These are phyloP conservation scores for Thermothelomyces thermophilus DNA, from an alignment of 2,329 filamentous ascomycete species.

Conservation along the genomic window DNA sequence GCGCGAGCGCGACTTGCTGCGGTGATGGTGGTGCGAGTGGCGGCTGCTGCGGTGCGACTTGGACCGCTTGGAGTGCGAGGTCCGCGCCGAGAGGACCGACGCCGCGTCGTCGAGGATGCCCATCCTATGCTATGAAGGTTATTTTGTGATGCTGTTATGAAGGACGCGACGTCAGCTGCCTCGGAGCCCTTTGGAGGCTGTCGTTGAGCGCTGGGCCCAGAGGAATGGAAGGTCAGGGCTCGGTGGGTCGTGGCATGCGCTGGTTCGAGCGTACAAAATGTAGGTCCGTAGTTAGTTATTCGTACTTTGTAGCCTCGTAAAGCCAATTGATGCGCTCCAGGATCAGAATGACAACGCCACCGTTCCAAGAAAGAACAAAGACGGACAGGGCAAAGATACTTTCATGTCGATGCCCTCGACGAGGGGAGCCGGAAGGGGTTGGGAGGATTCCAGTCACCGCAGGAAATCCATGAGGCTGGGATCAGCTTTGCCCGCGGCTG, in stretches of 20 bases:
- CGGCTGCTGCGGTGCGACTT: constrained; percentile 34
- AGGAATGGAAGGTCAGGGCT: not conserved
- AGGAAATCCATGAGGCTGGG: constrained; percentile 18
- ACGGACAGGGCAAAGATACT: not conserved
- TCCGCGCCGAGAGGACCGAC: constrained; percentile 27
- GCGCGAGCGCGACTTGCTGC: constrained; percentile 30
- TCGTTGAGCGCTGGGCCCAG: no score
- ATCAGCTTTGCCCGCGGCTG: not conserved
- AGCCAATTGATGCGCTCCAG: no score
- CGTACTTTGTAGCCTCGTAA: no score
- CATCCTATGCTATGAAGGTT: constrained; percentile 24
- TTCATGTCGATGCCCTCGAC: not conserved
- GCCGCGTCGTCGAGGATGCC: constrained; percentile 32
- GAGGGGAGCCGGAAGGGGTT: not conserved
- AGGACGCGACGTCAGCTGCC: no score
- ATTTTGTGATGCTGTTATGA: not conserved
- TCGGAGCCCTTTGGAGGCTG: not conserved
- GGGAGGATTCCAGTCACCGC: not conserved
- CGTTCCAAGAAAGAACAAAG: not conserved
- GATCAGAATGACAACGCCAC: no score
- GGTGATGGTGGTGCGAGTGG: constrained; percentile 18
- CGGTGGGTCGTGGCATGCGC: no score
- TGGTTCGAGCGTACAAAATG: no score
- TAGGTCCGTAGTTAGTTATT: no score
- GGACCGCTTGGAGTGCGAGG: constrained; percentile 27